Base-by-base conservation (phyloP, 1,284 basidiomycete species). In the Exobasidium rhododendri region DNA sequence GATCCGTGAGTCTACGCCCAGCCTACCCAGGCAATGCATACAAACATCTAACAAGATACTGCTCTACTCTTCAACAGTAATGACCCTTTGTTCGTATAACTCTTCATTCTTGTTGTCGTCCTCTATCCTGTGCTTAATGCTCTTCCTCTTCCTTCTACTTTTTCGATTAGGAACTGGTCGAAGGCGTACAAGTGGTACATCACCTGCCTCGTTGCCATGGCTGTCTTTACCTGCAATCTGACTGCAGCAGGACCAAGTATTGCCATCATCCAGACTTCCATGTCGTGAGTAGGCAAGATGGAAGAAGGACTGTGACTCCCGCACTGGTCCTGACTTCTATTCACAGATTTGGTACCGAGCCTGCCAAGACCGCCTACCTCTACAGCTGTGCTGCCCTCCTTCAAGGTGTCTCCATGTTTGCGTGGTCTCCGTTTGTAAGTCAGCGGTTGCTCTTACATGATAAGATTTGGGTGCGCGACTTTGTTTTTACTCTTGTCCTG, bases 101-200 rank as follows among this genome's bases (percentile, higher is more conserved):
- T 31, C 29, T 50, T 31, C 22, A 24, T 7, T 50, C 7, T 50
- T 26, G 14, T 24, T 31, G 24, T 26, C 24, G 7, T 50, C 47
- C 10, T 24, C 47, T 50, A 20, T 10, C 22, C 47, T 7, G 7
- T 40, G 29, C 20, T 20, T 24, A 7, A 14, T 50, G 20, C 22
- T 50, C 35, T 40, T 17, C 35, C 35, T 40, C 10, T 17, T 40
- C 17, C 35, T 40, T 40, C 7, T 40, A 7, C 35, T 40, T 40
- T 40, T 40, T 7, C 59, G n/a, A 59, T 56, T 20, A 31, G 61
- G 26, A 65, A 65, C 46, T 65, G 64, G 64, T 63, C 64, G 7
- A 54, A 54, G 6, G 40, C 56, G n/a, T 62, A 49, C 64, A 65
- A 65, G 29, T 65, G 64, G 64, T 63, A 49, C 51, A 28, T 65